Evolutionary conservation across 2,329 filamentous ascomycete genomes (phyloP), one percentile per base, ranked within the genome.

Genomic region (Cyphellophora attinorum): DNA sequence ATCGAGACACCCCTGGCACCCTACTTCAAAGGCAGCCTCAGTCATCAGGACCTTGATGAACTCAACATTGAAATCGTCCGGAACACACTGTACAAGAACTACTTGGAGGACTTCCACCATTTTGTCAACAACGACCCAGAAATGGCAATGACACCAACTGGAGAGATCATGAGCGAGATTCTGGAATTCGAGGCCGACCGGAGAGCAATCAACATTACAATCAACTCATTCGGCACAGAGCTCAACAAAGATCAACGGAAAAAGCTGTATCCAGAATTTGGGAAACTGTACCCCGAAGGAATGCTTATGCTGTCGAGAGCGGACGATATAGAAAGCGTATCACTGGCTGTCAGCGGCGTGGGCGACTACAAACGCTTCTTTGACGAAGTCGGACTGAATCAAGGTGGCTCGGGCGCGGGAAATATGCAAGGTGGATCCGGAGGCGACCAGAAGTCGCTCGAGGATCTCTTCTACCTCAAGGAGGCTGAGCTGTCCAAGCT

Each of bases 11-110:
- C 91, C 4, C 71, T 98, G 31, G 91, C 91, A 11, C 80, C 85
- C 6, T 98, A 93, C 65, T 98, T 98, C 75, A 96, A 98, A 67
- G 85, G 86, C 50, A 93, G 83, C 49, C 72, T 98, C 41, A 93
- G 82, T 64, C 88, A 95, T 60, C 86, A 95, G 59, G 91, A 98
- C 57, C 72, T 98, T 32, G 91, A 98, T 62, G 93, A 98, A 68
- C 71, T 98, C 53, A 98, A 98, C 66, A 98, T 98, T 52, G 91
- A 98, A 65, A 98, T 98, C 60, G 84, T 98, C 39, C 81, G 93
- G 45, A 98, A 98, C 64, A 98, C 88, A 1, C 70, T 98, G 21
- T 98, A 96, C 72, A 98, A 98, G 74, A 96, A 96, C 69, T 98
- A 98, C 58, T 74, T 98, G 5, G 91, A 98, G 59, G 91, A 96